These are phyloP conservation scores for Ajuga reptans DNA, from an alignment of 305 asterid species.

Conservation along the genomic window DNA sequence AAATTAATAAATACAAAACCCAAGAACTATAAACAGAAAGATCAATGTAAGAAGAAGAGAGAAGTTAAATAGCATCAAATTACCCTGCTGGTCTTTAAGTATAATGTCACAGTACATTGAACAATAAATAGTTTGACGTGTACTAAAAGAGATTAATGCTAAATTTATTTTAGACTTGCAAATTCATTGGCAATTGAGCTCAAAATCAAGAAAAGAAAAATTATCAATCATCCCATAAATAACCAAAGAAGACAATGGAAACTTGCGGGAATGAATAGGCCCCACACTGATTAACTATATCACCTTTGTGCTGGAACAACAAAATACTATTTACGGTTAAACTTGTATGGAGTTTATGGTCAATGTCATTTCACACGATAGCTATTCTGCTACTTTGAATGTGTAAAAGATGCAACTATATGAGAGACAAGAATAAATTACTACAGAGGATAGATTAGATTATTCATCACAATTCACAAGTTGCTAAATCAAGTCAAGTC, in stretches of 20 bases:
- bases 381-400: conserved; percentile 5
- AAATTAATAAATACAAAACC: background rate
- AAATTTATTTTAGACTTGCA: background rate
- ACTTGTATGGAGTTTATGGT: background rate
- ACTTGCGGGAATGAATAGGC: background rate
- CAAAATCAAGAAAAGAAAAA: background rate
- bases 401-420: conserved; percentile 7
- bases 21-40: conserved; percentile 10
- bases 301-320: conserved; percentile 10
- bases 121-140: background rate
- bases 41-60: background rate
- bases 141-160: background rate
- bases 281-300: conserved; percentile 5
- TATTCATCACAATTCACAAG: background rate
- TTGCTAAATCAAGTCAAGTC: background rate
- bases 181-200: background rate
- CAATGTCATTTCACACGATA: background rate
- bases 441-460: background rate
- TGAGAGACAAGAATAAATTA: background rate
- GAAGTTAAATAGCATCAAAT: background rate
- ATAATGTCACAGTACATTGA: background rate
- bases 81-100: background rate
- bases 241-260: conserved; percentile 6
- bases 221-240: background rate
- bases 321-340: background rate